A percentile compares a stretch with the other conserved stretches of the same genome.
Evolutionary conservation across 1,284 basidiomycete species (phyloP).

Genomic region (Cryptococcus hybrid): DNA sequence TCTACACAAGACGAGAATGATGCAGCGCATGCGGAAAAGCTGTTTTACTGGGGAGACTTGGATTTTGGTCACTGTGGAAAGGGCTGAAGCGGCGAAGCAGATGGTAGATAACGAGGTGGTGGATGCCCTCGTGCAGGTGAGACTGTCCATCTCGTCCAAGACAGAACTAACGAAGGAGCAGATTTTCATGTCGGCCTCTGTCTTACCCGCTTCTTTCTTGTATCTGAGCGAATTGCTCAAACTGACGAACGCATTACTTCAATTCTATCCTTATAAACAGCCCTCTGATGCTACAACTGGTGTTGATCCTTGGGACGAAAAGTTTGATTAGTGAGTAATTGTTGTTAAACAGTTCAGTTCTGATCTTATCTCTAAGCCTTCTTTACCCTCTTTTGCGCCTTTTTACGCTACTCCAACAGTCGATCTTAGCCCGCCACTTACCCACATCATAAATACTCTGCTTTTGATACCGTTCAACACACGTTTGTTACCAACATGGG

Average conservation of each 20-base stretch:
- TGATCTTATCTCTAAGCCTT: slow-evolving; percentile 16
- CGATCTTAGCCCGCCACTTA: slow-evolving; percentile 36
- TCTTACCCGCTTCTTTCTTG: slow-evolving; percentile 21
- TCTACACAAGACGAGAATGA: slow-evolving; percentile 9
- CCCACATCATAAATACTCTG: slow-evolving; percentile 38
- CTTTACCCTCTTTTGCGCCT: slow-evolving; percentile 29
- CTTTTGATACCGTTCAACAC: slow-evolving; percentile 35
- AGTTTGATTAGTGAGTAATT: slow-evolving; percentile 34
- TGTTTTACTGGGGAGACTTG: slow-evolving; percentile 44
- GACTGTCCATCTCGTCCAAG: not conserved
- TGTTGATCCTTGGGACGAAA: slow-evolving; percentile 28
- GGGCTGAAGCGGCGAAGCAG: slow-evolving; percentile 20
- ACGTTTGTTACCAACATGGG: slow-evolving; percentile 34
- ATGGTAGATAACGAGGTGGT: slow-evolving; percentile 39
- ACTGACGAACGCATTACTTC: slow-evolving; percentile 39
- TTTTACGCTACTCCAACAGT: slow-evolving; percentile 27
- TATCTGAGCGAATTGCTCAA: slow-evolving; percentile 46
- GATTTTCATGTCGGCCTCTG: slow-evolving; percentile 21
- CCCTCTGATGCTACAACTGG: not conserved
- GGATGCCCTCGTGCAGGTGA: slow-evolving; percentile 32
- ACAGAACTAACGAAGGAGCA: not conserved
- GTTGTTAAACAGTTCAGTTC: not conserved
- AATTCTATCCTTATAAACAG: slow-evolving; percentile 28
- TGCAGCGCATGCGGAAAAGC: slow-evolving; percentile 20
- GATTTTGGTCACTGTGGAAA: slow-evolving; percentile 42